Evolutionary conservation across 371 early-diverging fungal genomes (phyloP), one percentile per base, ranked within the genome.

Genomic region (Mucor piriformis): DNA sequence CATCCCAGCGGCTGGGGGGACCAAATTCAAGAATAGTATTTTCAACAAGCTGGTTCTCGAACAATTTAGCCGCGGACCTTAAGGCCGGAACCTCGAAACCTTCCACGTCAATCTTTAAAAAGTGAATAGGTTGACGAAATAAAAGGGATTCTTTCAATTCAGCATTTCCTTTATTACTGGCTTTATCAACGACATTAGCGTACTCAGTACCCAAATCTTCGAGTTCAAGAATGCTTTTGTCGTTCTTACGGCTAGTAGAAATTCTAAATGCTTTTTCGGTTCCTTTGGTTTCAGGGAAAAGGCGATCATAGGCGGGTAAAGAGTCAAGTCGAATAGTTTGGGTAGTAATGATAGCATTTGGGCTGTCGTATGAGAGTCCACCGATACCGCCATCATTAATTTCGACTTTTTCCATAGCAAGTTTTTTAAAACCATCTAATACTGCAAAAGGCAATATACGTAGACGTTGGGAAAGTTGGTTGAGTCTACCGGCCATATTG

Each of bases 91-190:
- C 32, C 38, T 79, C 79, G 50, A 79, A 79, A 11, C 79, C 79
- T 63, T 79, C 79, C 2, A 79, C 79, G 48, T 79, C 79, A 40
- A 79, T 72, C 66, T 79, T 79, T 24, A 79, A 57, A 50, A 79
- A 79, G 58, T 79, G 79, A 42, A 79, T 76, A 12, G 76, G 79
- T 12, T 75, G 64, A 15, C 70, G 67, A 21, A 73, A 59, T 13
- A 66, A n/a, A 6, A 79, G 49, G 3, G 65, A 43, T 48, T 71
- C 61, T 10, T 54, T 34, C 15, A 70, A 58, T 0, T 35, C 13
- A 4, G 43, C 23, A 5, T 20, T 37, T 10, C 34, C 50, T 3
- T 43, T 51, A n/a, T 50, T 47, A 3, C 50, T 24, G 18, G 50
- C 52, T 15, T 48, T 38, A 10, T 67, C 38, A 20, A 74, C 44